phyloP scores from a whole-genome alignment of 768 basidiomycete genomes.

The Rhodocollybia butyracea region DNA sequence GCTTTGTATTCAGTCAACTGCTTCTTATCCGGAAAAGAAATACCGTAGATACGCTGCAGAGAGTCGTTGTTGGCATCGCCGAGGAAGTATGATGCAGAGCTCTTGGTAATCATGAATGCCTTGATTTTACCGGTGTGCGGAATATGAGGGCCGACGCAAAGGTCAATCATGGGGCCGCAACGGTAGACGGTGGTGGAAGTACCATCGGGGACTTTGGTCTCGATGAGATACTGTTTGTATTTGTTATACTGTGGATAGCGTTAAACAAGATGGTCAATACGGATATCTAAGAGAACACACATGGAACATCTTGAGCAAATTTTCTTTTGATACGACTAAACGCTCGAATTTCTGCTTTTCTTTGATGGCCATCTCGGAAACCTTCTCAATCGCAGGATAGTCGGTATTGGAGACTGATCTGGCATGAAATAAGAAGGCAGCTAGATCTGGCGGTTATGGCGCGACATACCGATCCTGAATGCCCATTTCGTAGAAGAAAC shows the following conservation, averaged over 20 bases:
- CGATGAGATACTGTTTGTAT: constrained; percentile 95
- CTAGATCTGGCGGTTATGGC: neutral
- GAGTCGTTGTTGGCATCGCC: constrained; percentile 92
- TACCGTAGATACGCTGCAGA: constrained; percentile 94
- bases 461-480: constrained; percentile 66
- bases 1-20: constrained; percentile 92
- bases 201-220: constrained; percentile 94
- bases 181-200: constrained; percentile 97
- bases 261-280: neutral
- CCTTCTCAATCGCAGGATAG: constrained; percentile 85
- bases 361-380: constrained; percentile 86
- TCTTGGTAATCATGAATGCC: constrained; percentile 97
- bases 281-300: constrained; percentile 41
- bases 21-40: constrained; percentile 98
- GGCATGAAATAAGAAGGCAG: constrained; percentile 3
- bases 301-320: constrained; percentile 93
- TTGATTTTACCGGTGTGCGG: constrained; percentile 98
- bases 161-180: constrained; percentile 97
- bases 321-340: constrained; percentile 89
- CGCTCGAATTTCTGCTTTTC: constrained; percentile 98
- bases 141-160: constrained; percentile 96
- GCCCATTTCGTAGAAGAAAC: constrained; percentile 99
- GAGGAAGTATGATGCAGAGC: constrained; percentile 97
- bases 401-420: constrained; percentile 80
- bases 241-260: constrained; percentile 82